Base-by-base conservation (phyloP, 1,284 basidiomycete genomes). In the Cryptococcus wingfieldii region DNA sequence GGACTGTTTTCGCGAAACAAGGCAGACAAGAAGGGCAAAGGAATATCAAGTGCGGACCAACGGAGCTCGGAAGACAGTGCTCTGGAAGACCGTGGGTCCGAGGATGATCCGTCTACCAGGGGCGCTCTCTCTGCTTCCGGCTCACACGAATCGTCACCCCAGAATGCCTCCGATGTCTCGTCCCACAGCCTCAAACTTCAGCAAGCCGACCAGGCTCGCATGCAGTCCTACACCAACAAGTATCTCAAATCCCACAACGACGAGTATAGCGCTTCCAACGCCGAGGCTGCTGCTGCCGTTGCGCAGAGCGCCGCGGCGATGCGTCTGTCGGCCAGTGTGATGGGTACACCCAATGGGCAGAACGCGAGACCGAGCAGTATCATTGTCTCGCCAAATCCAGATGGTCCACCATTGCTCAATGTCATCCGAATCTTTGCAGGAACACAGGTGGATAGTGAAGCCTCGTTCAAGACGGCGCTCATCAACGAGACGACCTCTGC, bases 381-480 rank as follows among this genome's bases (percentile, higher is more conserved):
- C 46, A 77, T 82, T 53, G 69, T 80, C 38, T 71, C 67, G 8
- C 77, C 78, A 8, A 75, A 71, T 54, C 74, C 50, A 62, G 82
- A 80, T 9, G 80, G 84, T 2, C 82, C 82, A 16, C 90, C 90
- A 0, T 87, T 94, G 63, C 83, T 98, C 56, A 96, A 88, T 66
- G 94, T 98, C 57, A 85, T 98, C 51, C 87, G 94, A 18, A 85
- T 98, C 45, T 98, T 98, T 71, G 93, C 93, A 0, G 95, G 94
- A 9, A 85, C 88, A 60, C 69, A 77, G 19, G 70, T 80, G 58
- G 86, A 93, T 69, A 90, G 90, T 1, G 93, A 97, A 64, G 90
- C 92, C 3, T 96, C 93, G 1, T 98, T 98, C 83, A 98, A 98
- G 80, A 98, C 95, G 1, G 95, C 96, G 1, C 78, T 98, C 19